Conservation (phyloP, 2,329 filamentous ascomycete species). For the Aspergillus neoniger region DNA sequence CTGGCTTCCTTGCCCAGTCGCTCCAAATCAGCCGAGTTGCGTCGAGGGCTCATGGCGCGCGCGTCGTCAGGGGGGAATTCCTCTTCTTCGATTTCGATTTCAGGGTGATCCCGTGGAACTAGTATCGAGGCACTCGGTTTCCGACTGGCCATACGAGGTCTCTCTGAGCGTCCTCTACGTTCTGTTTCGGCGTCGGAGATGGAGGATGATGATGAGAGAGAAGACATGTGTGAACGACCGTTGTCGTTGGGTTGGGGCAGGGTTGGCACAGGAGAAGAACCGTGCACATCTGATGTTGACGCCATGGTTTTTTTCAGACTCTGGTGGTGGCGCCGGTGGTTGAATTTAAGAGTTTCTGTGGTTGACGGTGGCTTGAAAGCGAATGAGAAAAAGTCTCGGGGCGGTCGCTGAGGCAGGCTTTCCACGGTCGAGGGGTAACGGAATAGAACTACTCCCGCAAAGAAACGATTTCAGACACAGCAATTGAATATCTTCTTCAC, state of each 20-base stretch:
- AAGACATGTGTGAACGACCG: conserved; percentile 43
- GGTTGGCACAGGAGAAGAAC: conserved; percentile 41
- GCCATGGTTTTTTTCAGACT: conserved; percentile 32
- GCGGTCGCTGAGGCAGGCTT: conserved; percentile 14
- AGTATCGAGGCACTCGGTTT: conserved; percentile 83
- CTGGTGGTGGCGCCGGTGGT: conserved; percentile 16
- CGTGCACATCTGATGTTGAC: conserved; percentile 39
- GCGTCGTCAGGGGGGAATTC: conserved; percentile 85
- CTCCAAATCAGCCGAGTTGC: conserved; percentile 89
- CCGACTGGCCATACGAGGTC: conserved; percentile 70
- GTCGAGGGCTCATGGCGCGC: conserved; percentile 87
- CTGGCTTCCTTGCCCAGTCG: conserved; percentile 81
- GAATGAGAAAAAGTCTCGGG: conserved; percentile 10
- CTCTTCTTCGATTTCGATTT: conserved; percentile 71
- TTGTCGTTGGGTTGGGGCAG: conserved; percentile 43
- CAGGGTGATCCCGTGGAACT: conserved; percentile 73
- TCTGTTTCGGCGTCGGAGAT: conserved; percentile 51
- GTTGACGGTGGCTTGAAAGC: conserved; percentile 17
- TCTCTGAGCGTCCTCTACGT: conserved; percentile 50
- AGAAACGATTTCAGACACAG: not conserved
- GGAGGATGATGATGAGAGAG: conserved; percentile 50
- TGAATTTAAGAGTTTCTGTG: conserved; percentile 16
- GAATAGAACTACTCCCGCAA: conserved; percentile 5
- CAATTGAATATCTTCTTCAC: conserved; percentile 11
- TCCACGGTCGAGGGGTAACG: conserved; percentile 6